These are phyloP conservation scores for Cryptococcus maquisensis DNA, from an alignment of 1,284 basidiomycete species.

Conservation along the genomic window DNA sequence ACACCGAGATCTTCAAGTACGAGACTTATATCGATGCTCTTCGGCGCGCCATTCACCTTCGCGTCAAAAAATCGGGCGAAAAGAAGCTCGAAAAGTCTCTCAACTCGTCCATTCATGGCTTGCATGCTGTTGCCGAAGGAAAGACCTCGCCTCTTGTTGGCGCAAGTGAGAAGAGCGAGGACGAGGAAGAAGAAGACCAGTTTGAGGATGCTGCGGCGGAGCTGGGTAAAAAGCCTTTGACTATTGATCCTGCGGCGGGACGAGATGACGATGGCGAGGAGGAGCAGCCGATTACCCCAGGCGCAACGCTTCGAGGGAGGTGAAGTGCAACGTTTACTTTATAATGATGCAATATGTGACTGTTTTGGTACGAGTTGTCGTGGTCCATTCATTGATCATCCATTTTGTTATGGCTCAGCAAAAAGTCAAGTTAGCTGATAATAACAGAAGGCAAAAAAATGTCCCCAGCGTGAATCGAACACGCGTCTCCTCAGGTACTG, in stretches of 20 bases:
- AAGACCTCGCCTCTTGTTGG: not conserved
- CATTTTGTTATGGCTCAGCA: too few species aligned
- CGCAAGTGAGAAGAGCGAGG: not conserved
- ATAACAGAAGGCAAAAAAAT: too few species aligned
- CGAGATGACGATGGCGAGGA: slow-evolving; percentile 1
- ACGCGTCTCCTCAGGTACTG: too few species aligned
- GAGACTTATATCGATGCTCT: slow-evolving; percentile 90
- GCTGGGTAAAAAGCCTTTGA: not conserved
- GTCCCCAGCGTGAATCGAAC: too few species aligned
- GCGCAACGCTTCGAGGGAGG: not conserved
- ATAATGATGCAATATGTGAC: too few species aligned
- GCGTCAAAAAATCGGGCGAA: slow-evolving; percentile 78
- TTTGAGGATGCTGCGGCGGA: not conserved
- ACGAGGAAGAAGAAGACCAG: not conserved
- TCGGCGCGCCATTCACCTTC: slow-evolving; percentile 69
- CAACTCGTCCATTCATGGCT: slow-evolving; percentile 17
- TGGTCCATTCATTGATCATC: too few species aligned
- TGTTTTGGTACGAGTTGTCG: too few species aligned
- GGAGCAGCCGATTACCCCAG: slow-evolving; percentile 3
- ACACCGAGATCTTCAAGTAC: slow-evolving; percentile 92
- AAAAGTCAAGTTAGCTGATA: too few species aligned
- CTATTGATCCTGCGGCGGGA: not conserved
- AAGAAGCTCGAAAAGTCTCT: slow-evolving; percentile 64
- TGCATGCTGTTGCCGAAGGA: not conserved
- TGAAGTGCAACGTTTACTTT: not conserved